Conservation (phyloP, 306 rosid species). For the Leucaena leucocephala region DNA sequence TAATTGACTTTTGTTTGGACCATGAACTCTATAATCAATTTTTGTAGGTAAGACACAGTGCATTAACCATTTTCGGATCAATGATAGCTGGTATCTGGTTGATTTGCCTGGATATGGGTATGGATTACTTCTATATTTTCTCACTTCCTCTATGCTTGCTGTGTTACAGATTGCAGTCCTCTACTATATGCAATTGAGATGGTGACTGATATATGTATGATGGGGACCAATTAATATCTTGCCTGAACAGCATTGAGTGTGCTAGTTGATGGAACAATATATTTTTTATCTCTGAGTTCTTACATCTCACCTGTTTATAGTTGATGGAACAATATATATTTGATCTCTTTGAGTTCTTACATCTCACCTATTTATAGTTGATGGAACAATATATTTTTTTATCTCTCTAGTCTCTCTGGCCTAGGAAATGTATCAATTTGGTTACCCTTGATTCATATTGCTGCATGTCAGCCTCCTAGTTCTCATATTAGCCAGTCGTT, state of each 20-base stretch:
- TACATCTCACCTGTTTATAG: slow-evolving; percentile 26
- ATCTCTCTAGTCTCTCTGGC: neutral
- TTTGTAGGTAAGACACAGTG: slow-evolving; percentile 92
- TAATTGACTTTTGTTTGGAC: neutral
- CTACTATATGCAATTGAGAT: neutral
- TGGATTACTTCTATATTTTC: slow-evolving; percentile 29
- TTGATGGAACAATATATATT: neutral
- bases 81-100: slow-evolving; percentile 90
- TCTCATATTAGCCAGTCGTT: too few species aligned
- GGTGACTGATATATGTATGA: slow-evolving; percentile 5
- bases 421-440: neutral
- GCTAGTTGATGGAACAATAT: neutral
- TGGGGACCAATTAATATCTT: slow-evolving; percentile 3
- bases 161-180: neutral
- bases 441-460: neutral
- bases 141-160: neutral
- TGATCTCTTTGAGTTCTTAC: too few species aligned
- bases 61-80: slow-evolving; percentile 93
- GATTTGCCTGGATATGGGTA: slow-evolving; percentile 99
- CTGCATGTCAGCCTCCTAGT: neutral
- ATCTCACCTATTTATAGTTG: slow-evolving; percentile 18
- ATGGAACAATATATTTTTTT: neutral
- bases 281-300: slow-evolving; percentile 2
- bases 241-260: slow-evolving; percentile 17
- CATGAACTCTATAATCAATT: neutral